Percentiles rank a stretch among this genome's conserved stretches.
These are phyloP conservation scores for Pseudopyrenochaeta lycopersici DNA, from an alignment of 2,329 filamentous ascomycete species.

Conservation along the genomic window DNA sequence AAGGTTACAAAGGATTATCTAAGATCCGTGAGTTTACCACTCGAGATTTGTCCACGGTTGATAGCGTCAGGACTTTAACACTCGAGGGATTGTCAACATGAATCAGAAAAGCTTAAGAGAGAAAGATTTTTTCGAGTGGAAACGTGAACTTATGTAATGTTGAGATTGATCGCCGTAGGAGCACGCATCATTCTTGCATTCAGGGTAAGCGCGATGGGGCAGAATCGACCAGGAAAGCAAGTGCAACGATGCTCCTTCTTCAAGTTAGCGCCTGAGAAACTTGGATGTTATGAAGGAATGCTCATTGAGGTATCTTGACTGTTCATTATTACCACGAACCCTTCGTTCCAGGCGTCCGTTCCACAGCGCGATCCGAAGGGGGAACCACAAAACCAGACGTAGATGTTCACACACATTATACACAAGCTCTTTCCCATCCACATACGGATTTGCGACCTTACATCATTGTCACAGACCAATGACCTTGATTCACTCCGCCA, in stretches of 20 bases:
- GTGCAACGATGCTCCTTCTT: background rate
- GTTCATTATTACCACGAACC: slow-evolving; percentile 43
- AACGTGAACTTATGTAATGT: background rate
- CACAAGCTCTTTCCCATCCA: slow-evolving; percentile 20
- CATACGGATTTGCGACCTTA: slow-evolving; percentile 7
- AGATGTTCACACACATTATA: slow-evolving; percentile 41
- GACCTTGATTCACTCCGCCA: background rate
- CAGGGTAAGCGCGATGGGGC: background rate
- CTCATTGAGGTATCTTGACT: slow-evolving; percentile 35
- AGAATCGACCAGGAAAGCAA: background rate
- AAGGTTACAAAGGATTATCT: background rate
- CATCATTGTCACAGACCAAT: slow-evolving; percentile 2
- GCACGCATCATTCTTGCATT: background rate
- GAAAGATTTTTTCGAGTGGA: background rate
- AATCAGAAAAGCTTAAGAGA: background rate
- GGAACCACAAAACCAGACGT: slow-evolving; percentile 19
- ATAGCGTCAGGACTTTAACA: no score
- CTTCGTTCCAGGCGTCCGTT: slow-evolving; percentile 36
- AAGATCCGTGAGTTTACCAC: background rate
- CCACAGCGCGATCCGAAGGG: slow-evolving; percentile 32
- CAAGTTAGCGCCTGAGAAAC: background rate
- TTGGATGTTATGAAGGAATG: slow-evolving; percentile 6
- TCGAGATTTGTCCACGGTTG: no score
- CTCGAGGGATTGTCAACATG: background rate
- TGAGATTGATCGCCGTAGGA: background rate